Base-by-base conservation (phyloP, 2,329 filamentous ascomycete species). In the Epichloe scottii region DNA sequence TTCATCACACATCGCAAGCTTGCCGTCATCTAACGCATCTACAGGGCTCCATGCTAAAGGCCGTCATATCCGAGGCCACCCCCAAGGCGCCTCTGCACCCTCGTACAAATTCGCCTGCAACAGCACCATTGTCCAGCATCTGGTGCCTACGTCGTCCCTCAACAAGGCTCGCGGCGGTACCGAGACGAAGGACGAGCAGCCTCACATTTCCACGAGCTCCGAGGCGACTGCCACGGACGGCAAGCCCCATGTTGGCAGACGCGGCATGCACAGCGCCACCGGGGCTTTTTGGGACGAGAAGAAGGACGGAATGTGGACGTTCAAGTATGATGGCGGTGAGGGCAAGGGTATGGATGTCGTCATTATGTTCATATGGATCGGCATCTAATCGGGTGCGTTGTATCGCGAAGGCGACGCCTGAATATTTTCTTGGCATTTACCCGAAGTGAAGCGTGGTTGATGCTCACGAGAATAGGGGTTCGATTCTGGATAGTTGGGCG, bases 101-200 rank as follows among this genome's bases (percentile, higher is more conserved):
- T 69, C 74, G 15, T 95, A 84, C 80, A 97, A 97, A 71, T 97
- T 91, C 72, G 88, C 89, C 60, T 89, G 95, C 72, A 97, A 95
- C 77, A 94, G 88, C 75, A 97, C 91, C 58, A 96, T 97, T 65
- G 94, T 97, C 60, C 91, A 98, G 74, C 91, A 97, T 73, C 76
- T 91, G 35, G 80, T 85, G 19, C 79, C 84, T 50, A 84, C 80
- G 12, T 78, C 80, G 33, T 72, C 79, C 51, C 71, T 82, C 48
- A 84, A 80, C 70, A 81, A 80, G 69, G 65, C 79, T 55, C 73
- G 74, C 58, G 65, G 67, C 52, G 72, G 78, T 55, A 73, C 70
- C 59, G 69, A 75, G 61, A 66, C 66, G 55, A 68, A 71, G 55
- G 62, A 66, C 44, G 72, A 75, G 55, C 69, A 76, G 59, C 72